phyloP scores from a whole-genome alignment of 2,329 filamentous ascomycete genomes.

The Podosphaera xanthii region DNA sequence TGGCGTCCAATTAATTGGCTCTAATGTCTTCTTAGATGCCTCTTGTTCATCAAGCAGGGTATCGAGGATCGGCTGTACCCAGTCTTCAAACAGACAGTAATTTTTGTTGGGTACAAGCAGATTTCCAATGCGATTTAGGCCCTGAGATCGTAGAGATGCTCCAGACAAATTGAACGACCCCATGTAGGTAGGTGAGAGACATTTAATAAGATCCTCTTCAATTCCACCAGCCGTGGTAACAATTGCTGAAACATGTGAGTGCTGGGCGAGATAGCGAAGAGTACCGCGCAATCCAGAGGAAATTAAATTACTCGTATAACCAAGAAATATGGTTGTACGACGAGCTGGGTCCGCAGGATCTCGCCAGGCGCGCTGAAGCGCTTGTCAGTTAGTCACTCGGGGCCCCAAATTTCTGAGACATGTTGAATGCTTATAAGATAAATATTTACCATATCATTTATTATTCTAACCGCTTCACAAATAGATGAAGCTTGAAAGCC shows the following conservation, averaged over 20 bases:
- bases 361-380: constrained; percentile 45
- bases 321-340: constrained; percentile 82
- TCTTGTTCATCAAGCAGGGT: constrained; percentile 87
- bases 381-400: background rate
- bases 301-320: constrained; percentile 94
- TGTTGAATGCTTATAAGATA: background rate
- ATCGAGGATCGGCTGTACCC: constrained; percentile 89
- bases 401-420: background rate
- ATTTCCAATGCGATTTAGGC: constrained; percentile 90
- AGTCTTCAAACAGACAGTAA: constrained; percentile 95
- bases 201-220: constrained; percentile 98
- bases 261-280: constrained; percentile 76
- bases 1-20: constrained; percentile 73
- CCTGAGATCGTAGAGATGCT: constrained; percentile 55
- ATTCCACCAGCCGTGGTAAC: constrained; percentile 90
- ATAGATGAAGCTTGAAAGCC: constrained; percentile 66
- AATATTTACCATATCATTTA: constrained; percentile 67
- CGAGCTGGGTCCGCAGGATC: constrained; percentile 42
- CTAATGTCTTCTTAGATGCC: constrained; percentile 42
- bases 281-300: constrained; percentile 86
- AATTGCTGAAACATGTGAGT: constrained; percentile 77
- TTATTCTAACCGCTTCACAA: constrained; percentile 69
- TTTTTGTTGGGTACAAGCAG: constrained; percentile 90
- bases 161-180: constrained; percentile 63
- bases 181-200: constrained; percentile 80